Base-by-base conservation (phyloP, 768 basidiomycete genomes). In the Russula emetica region DNA sequence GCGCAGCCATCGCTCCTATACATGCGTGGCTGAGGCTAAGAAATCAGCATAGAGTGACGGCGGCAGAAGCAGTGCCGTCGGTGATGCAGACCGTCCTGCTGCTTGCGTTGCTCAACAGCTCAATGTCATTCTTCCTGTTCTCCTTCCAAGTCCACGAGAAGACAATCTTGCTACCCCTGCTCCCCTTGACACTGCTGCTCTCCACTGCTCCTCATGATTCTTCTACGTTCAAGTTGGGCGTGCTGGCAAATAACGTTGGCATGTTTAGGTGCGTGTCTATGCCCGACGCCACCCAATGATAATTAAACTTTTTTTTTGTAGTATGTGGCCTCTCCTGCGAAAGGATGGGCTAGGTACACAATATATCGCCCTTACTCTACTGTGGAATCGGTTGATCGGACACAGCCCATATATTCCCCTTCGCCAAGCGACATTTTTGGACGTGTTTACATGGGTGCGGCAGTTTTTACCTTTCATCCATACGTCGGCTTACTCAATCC, bases 91-190 rank as follows among this genome's bases (percentile, higher is more conserved):
- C 84, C 0, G 77, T 98, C 2, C 79, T 98, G 4, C 90, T 89
- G 0, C 89, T 91, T 67, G 86, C 90, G 2, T 79, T 97, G 30
- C 81, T 94, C 64, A 86, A 84, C 8, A 86, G 85, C 1, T 89
- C 91, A 0, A 82, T 98, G 79, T 89, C 94, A 10, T 97, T 98
- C 81, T 98, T 96, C 77, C 78, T 98, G 36, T 95, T 96, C 78
- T 94, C 94, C 7, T 96, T 96, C 75, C 94, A 97, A 71, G 94
- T 95, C 44, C 95, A 97, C 74, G 95, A 98, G 74, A 98, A 97
- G 78, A 87, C 88, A 3, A 90, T 98, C 45, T 72, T 97, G 20
- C 71, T 98, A 1, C 93, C 94, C 3, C 78, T 98, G 24, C 74
- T 98, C 67, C 95, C 95, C 0, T 77, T 94, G 32, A 91, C 87